Percentiles rank a stretch among this genome's conserved stretches.
These are phyloP conservation scores for Creolimax fragrantissima DNA, from an alignment of 78 protist species.

Conservation along the genomic window DNA sequence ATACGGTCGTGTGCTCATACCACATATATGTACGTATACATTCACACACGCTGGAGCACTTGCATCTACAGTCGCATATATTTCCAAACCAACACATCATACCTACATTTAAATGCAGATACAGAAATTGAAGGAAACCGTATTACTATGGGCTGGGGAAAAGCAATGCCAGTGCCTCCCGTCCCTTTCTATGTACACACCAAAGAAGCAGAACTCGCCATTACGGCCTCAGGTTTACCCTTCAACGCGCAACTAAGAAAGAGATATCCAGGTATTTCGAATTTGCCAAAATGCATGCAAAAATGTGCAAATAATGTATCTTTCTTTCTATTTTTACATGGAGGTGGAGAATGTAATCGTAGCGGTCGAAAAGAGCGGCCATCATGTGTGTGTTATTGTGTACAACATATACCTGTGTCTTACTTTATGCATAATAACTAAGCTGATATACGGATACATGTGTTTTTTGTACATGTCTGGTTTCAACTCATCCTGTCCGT, in stretches of 20 bases:
- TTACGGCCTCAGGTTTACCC: neutral
- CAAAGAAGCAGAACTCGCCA: neutral
- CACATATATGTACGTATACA: neutral
- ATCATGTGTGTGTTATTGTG: no score
- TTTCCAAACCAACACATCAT: neutral
- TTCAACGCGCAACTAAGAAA: slow-evolving; percentile 11
- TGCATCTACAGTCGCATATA: neutral
- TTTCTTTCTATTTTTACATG: no score
- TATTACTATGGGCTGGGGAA: slow-evolving; percentile 7
- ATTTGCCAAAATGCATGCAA: no score
- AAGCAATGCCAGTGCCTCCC: slow-evolving; percentile 10
- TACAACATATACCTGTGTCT: no score
- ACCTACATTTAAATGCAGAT: neutral
- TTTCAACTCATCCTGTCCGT: neutral
- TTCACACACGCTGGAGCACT: neutral
- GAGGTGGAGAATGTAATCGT: no score
- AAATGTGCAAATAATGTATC: no score
- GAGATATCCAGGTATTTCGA: neutral
- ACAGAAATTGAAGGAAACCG: neutral
- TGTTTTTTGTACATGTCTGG: no score
- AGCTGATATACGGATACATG: no score
- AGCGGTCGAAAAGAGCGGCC: no score
- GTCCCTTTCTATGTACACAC: slow-evolving; percentile 3
- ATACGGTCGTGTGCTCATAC: neutral
- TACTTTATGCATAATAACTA: no score